Evolutionary conservation across 345 rosid genomes (phyloP).

Genomic region (Eucalyptus caleyi): DNA sequence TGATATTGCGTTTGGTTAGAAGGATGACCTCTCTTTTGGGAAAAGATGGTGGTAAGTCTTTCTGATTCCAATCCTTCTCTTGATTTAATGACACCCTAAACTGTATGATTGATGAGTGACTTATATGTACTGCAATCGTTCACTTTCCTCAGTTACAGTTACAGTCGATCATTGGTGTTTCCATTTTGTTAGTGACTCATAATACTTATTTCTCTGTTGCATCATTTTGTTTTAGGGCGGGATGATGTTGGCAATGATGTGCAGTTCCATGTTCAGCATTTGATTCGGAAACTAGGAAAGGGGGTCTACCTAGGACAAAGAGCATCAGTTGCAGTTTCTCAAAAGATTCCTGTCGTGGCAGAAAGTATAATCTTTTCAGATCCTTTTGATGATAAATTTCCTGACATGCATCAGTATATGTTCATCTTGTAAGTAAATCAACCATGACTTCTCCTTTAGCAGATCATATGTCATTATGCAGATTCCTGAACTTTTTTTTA

Average conservation of each 20-base stretch:
- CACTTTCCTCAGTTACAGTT: neutral
- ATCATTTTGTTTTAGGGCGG: conserved; percentile 15
- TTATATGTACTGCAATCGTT: neutral
- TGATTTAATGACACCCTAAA: neutral
- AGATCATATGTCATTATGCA: neutral
- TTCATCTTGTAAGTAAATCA: conserved; percentile 47
- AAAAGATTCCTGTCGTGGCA: conserved; percentile 46
- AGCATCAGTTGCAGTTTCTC: conserved; percentile 47
- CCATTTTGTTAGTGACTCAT: neutral
- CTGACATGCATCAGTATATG: conserved; percentile 49
- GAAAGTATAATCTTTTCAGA: conserved; percentile 59
- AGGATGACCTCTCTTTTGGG: conserved; percentile 48
- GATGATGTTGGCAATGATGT: conserved; percentile 16
- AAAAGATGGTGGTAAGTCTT: conserved; percentile 25
- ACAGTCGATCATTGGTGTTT: neutral
- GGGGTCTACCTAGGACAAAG: conserved; percentile 68
- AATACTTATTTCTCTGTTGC: neutral
- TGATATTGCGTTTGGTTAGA: conserved; percentile 42
- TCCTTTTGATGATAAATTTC: conserved; percentile 72
- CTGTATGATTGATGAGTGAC: neutral
- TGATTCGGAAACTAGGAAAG: conserved; percentile 69
- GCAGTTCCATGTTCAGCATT: conserved; percentile 56
- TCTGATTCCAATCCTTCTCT: neutral
- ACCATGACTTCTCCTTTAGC: neutral
- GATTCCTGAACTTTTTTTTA: neutral